Conservation (phyloP, 768 basidiomycete species). For the Floccularia luteovirens region DNA sequence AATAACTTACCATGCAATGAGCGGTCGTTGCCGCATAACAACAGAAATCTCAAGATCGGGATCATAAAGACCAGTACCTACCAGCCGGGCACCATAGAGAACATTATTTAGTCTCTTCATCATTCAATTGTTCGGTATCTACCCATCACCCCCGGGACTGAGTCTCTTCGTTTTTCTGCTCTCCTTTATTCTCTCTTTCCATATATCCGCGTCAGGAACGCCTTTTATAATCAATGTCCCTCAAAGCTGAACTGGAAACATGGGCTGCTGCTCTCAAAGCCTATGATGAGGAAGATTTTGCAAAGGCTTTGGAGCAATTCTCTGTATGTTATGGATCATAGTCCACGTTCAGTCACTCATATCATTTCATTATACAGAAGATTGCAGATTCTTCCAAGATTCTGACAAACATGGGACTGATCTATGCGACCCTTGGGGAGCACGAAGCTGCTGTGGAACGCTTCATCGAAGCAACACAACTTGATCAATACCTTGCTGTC, state of each 20-base stretch:
- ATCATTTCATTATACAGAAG: slow-evolving; percentile 31
- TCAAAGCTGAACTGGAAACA: slow-evolving; percentile 73
- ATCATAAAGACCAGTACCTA: too few species aligned
- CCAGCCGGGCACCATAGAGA: too few species aligned
- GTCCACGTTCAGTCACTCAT: too few species aligned
- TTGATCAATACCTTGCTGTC: slow-evolving; percentile 85
- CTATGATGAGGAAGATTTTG: slow-evolving; percentile 82
- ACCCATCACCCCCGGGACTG: too few species aligned
- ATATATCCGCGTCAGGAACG: slow-evolving; percentile 28
- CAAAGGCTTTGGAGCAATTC: slow-evolving; percentile 68
- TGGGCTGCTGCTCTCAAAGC: slow-evolving; percentile 86
- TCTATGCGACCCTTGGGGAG: slow-evolving; percentile 87
- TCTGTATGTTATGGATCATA: slow-evolving; percentile 38
- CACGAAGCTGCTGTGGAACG: slow-evolving; percentile 80
- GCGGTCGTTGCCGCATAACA: too few species aligned
- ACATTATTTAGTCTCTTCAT: too few species aligned
- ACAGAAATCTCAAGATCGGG: too few species aligned
- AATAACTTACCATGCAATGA: too few species aligned
- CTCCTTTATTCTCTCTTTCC: slow-evolving; percentile 5
- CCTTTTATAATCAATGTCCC: slow-evolving; percentile 35
- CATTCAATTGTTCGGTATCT: too few species aligned
- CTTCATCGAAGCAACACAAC: slow-evolving; percentile 66
- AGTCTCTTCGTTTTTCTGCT: slow-evolving; percentile 25
- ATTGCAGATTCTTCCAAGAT: slow-evolving; percentile 90
- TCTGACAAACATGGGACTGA: slow-evolving; percentile 87